Evolutionary conservation across 73 alveolate species (phyloP).

Genomic region (Urostyla sp.): DNA sequence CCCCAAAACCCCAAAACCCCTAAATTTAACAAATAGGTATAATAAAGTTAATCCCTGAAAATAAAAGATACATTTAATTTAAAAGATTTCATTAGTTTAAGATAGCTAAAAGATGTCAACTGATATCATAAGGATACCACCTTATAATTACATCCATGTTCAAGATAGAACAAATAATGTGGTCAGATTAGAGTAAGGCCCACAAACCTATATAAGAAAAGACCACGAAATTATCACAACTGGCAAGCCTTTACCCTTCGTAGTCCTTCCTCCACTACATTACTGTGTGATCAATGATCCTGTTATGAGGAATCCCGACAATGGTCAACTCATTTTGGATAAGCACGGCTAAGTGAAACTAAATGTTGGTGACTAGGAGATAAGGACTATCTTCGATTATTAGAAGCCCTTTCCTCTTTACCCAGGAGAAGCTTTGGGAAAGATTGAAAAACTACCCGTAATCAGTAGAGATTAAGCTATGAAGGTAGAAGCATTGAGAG

Average conservation of each 20-base stretch:
- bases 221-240: slow-evolving; percentile 74
- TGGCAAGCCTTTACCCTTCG: slow-evolving; percentile 76
- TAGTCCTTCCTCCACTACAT: slow-evolving; percentile 68
- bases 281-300: slow-evolving; percentile 82
- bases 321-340: slow-evolving; percentile 62
- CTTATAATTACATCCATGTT: slow-evolving; percentile 85
- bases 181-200: slow-evolving; percentile 64
- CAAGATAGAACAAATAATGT: slow-evolving; percentile 84
- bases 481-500: slow-evolving; percentile 78
- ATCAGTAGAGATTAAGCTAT: slow-evolving; percentile 77
- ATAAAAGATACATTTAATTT: too few relatives aligned
- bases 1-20: too few relatives aligned
- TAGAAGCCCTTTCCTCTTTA: slow-evolving; percentile 89
- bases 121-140: slow-evolving; percentile 77
- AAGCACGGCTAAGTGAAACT: slow-evolving; percentile 81
- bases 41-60: too few relatives aligned
- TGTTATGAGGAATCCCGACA: slow-evolving; percentile 71
- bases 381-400: slow-evolving; percentile 73
- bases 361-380: slow-evolving; percentile 87
- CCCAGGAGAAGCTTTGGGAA: slow-evolving; percentile 77
- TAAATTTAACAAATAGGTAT: too few relatives aligned
- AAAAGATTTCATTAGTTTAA: too few relatives aligned
- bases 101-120: slow-evolving; percentile 51
- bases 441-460: slow-evolving; percentile 64
- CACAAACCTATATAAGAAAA: slow-evolving; percentile 55